A percentile compares a stretch with the other conserved stretches of the same genome.
phyloP scores from a whole-genome alignment of 2,329 filamentous ascomycete species.

The Zymoseptoria crescenta region DNA sequence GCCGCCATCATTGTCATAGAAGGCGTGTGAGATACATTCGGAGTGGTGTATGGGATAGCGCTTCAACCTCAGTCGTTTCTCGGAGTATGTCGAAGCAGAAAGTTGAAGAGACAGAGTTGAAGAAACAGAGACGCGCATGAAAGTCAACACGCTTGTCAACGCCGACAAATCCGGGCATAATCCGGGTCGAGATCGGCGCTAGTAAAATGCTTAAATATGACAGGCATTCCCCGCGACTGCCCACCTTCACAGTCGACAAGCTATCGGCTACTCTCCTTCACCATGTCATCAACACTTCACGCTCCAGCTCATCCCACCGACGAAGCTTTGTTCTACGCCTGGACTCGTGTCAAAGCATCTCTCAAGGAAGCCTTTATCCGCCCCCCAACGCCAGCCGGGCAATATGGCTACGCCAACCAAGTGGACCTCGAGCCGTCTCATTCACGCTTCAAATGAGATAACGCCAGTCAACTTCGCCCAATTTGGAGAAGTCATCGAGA shows the following conservation, averaged over 20 bases:
- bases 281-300: constrained; percentile 6
- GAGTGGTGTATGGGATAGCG: too few species aligned
- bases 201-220: neutral
- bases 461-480: constrained; percentile 60
- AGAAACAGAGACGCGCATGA: neutral
- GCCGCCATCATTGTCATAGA: constrained; percentile 3
- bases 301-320: neutral
- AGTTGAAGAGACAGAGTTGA: neutral
- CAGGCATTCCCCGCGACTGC: constrained; percentile 1
- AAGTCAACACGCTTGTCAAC: neutral
- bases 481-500: constrained; percentile 77
- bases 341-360: constrained; percentile 10
- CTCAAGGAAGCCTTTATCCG: constrained; percentile 14
- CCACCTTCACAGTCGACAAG: neutral
- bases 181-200: constrained; percentile 1
- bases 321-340: constrained; percentile 6
- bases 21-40: neutral
- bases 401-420: neutral
- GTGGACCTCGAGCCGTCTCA: constrained; percentile 32
- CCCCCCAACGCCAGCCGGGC: constrained; percentile 7
- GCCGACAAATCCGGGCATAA: constrained; percentile 1
- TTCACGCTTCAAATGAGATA: constrained; percentile 56
- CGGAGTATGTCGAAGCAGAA: neutral
- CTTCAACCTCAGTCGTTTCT: neutral
- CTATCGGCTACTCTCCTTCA: constrained; percentile 1